Percentiles rank a stretch among this genome's conserved stretches.
These are phyloP conservation scores for Blumeria graminis DNA, from an alignment of 2,329 filamentous ascomycete species.

Conservation along the genomic window DNA sequence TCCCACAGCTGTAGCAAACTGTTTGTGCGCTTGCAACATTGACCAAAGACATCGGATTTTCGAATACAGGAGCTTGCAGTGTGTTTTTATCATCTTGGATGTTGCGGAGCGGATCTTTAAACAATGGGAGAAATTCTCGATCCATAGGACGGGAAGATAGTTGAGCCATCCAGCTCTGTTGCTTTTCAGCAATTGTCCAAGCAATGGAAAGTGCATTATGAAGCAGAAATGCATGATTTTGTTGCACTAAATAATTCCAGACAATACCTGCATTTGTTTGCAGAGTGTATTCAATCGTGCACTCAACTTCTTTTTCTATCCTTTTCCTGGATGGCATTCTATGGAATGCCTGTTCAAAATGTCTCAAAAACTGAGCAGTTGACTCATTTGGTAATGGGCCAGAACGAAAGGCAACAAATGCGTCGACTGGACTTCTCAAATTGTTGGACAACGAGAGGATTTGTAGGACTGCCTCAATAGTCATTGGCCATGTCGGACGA, in stretches of 20 bases:
- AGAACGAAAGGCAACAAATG: background rate
- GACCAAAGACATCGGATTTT: background rate
- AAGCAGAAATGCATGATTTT: background rate
- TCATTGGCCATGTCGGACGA: background rate
- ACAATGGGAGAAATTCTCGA: background rate
- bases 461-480: background rate
- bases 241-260: background rate
- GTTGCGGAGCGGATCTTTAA: background rate
- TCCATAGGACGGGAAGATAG: background rate
- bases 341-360: slow-evolving; percentile 1
- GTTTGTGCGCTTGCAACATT: background rate
- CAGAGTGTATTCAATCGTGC: background rate
- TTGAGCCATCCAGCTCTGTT: background rate
- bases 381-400: background rate
- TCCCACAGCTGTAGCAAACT: background rate
- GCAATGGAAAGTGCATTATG: background rate
- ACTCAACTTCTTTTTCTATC: background rate
- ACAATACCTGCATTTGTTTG: background rate
- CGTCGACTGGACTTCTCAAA: background rate
- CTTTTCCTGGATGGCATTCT: background rate
- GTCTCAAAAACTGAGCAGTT: background rate
- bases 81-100: background rate
- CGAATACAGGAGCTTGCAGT: background rate
- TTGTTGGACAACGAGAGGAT: background rate
- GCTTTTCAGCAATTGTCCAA: background rate